Base-by-base conservation (phyloP, 495 filamentous ascomycete genomes). In the Podospora pseudoanserina region DNA sequence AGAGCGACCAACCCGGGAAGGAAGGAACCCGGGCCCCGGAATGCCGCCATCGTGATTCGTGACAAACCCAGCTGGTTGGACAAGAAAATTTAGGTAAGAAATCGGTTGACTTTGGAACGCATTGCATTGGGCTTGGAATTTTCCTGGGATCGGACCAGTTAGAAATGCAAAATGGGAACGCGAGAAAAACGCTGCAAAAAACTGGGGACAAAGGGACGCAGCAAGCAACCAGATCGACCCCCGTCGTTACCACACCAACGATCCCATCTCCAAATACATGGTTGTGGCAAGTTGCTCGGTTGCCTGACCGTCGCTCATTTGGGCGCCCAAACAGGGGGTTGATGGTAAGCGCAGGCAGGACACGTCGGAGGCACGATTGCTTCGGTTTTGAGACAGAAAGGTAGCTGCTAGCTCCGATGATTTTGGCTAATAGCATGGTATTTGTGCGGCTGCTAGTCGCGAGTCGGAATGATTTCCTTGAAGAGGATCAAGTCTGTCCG, bases 381-480 rank as follows among this genome's bases (percentile, higher is more conserved):
- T 49, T 49, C 39, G 39, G 4, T 23, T 63, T 63, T 39, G 19
- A 18, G 61, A 63, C 34, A 63, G 30, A 63, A 49, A 34, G 18
- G 61, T 63, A 63, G 61, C 61, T 49, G 61, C 28, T 63, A 63
- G 61, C 61, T 63, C 61, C 3, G 32, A 20, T 15, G 32, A 20
- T 63, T 39, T 19, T 63, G 26, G 61, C 61, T 49, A 39, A 63
- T 63, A 63, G 61, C 61, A 63, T 63, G 19, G 30, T 39, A 44
- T 44, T 32, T 62, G 65, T 59, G 28, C 30, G 66, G 26, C 27
- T 54, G 64, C 64, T 58, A 66, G 64, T 60, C 49, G 67, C 58
- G 32, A 54, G 39, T 66, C 34, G 13, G 20, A 63, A 34, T 28
- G 39, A 49, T 49, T 59, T 61, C 61, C 55, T 26, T 58, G n/a